These are phyloP conservation scores for Mercurialis annua DNA, from an alignment of 345 rosid genomes.

Conservation along the genomic window DNA sequence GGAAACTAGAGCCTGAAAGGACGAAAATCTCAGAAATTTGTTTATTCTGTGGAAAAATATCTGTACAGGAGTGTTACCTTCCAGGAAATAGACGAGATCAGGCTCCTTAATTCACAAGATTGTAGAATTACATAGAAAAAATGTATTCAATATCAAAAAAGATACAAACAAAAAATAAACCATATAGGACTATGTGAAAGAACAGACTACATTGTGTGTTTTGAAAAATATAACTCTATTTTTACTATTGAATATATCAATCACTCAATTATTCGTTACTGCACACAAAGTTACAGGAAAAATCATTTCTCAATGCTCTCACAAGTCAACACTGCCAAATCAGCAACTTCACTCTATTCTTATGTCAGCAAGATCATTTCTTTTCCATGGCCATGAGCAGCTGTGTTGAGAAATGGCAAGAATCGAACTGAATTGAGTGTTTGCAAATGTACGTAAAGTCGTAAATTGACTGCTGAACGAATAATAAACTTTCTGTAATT, in stretches of 20 bases:
- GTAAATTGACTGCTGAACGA: constrained; percentile 31
- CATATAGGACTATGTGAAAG: background rate
- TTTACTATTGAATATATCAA: constrained; percentile 30
- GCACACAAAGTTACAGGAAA: constrained; percentile 74
- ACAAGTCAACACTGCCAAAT: constrained; percentile 26
- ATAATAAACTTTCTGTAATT: constrained; percentile 18
- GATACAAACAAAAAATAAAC: background rate
- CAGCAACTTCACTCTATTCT: constrained; percentile 19
- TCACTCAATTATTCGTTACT: constrained; percentile 64
- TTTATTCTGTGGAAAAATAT: background rate
- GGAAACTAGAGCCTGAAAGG: background rate
- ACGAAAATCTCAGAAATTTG: background rate
- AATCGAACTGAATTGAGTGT: constrained; percentile 29
- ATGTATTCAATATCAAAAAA: background rate
- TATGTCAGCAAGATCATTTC: constrained; percentile 27
- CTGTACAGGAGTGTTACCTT: background rate
- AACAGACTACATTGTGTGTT: too few species aligned
- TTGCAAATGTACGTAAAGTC: constrained; percentile 24
- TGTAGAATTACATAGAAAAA: background rate
- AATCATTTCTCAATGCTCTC: constrained; percentile 33
- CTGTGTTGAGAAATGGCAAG: constrained; percentile 38
- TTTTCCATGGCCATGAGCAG: constrained; percentile 32
- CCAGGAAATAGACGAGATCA: background rate
- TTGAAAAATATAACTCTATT: constrained; percentile 30
- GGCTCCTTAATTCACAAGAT: background rate